Base-by-base conservation (phyloP, 345 rosid species). In the Boechera retrofracta region DNA sequence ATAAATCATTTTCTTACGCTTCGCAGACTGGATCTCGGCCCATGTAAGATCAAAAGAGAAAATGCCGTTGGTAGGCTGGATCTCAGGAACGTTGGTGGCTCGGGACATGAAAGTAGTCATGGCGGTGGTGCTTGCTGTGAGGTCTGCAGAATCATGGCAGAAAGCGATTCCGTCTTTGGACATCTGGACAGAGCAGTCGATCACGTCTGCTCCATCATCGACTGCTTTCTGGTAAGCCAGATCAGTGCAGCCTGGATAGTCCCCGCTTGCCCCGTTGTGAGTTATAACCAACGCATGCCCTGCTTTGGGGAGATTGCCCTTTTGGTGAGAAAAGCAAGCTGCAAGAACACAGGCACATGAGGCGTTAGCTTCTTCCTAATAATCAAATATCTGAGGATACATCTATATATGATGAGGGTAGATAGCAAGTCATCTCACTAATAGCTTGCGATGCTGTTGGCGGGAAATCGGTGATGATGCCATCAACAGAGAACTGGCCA, bases 191-290 rank as follows among this genome's bases (percentile, higher is more conserved):
- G 89, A 70, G 84, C 96, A 90, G 71, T 92, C 96, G 5, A 92
- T 92, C 42, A 90, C 71, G 77, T 87, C 89, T 7, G 96, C 89
- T 24, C 96, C 98, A 71, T 91, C 97, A 1, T 71, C 76, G 0
- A 92, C 75, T 16, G 97, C 98, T 78, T 87, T 85, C 73, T 94
- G 80, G 70, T 94, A 94, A 62, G 97, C 93, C 52, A 87, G 80
- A 76, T 94, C 97, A 15, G 91, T 87, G 85, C 93, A 76, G 33
- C 93, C 97, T 10, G 98, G 87, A 77, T 89, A 87, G 44, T 75
- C 73, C 11, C 97, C 98, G 57, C 97, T 92, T 28, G 98, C 97
- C 44, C 98, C 98, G 48, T 90, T 89, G 76, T 89, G 91, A 61
- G 87, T 62, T 78, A 92, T 87, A 71, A 94, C 77, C 81, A 88